Evolutionary conservation across 2,329 filamentous ascomycete genomes (phyloP).

Genomic region (Aspergillus pseudotamarii): DNA sequence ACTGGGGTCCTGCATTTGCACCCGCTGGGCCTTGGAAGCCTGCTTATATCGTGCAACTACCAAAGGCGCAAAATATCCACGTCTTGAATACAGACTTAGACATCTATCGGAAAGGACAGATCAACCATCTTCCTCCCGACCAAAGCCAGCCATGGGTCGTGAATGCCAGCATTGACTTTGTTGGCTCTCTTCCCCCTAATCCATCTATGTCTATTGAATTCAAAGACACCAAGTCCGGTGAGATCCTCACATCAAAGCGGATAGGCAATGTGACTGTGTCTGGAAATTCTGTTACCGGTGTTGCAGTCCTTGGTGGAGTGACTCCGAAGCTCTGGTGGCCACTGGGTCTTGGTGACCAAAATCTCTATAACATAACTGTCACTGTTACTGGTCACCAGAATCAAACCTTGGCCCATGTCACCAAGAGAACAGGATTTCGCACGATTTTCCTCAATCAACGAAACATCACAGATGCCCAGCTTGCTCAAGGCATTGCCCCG

Average conservation of each 20-base stretch:
- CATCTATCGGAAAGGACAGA: slow-evolving; percentile 60
- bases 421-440: slow-evolving; percentile 62
- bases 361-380: slow-evolving; percentile 59
- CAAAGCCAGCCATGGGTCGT: slow-evolving; percentile 62
- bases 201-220: slow-evolving; percentile 53
- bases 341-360: slow-evolving; percentile 58
- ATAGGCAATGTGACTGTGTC: slow-evolving; percentile 47
- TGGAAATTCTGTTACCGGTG: slow-evolving; percentile 53
- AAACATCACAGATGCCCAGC: slow-evolving; percentile 57
- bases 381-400: slow-evolving; percentile 45
- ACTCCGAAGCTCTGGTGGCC: slow-evolving; percentile 65
- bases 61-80: slow-evolving; percentile 45
- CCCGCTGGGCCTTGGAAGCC: slow-evolving; percentile 66
- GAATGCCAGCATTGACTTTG: slow-evolving; percentile 62
- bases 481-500: slow-evolving; percentile 57
- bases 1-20: slow-evolving; percentile 64
- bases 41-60: slow-evolving; percentile 59
- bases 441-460: slow-evolving; percentile 63
- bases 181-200: slow-evolving; percentile 52
- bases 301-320: slow-evolving; percentile 45
- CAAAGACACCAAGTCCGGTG: slow-evolving; percentile 44
- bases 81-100: slow-evolving; percentile 60
- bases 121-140: slow-evolving; percentile 61
- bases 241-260: slow-evolving; percentile 39
- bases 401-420: slow-evolving; percentile 47